Evolutionary conservation across 345 rosid genomes (phyloP).

Genomic region (Citrus hindsii): DNA sequence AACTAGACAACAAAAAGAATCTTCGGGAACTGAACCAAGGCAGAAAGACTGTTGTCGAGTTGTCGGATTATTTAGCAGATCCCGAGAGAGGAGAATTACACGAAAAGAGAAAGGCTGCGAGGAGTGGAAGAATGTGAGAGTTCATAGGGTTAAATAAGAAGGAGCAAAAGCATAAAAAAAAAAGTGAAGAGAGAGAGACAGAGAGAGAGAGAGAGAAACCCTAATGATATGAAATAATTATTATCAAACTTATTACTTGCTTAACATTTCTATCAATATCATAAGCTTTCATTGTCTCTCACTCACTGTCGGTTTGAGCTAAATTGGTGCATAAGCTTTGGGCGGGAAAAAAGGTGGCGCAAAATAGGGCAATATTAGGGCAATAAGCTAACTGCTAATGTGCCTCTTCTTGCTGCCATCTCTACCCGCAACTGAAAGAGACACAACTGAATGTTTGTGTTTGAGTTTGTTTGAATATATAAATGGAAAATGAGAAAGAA

Average conservation of each 20-base stretch:
- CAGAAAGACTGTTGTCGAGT: not conserved
- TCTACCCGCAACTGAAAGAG: conserved; percentile 57
- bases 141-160: conserved; percentile 34
- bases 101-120: conserved; percentile 13
- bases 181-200: not conserved
- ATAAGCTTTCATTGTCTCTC: conserved; percentile 41
- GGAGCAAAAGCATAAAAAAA: not conserved
- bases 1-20: not conserved
- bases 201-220: conserved; percentile 18
- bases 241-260: conserved; percentile 9
- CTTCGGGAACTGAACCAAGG: conserved; percentile 41
- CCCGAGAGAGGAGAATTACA: conserved; percentile 28
- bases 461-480: not conserved
- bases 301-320: conserved; percentile 39
- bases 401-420: conserved; percentile 18
- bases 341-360: conserved; percentile 41
- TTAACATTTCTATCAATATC: conserved; percentile 25
- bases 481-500: not conserved
- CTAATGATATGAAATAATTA: conserved; percentile 31
- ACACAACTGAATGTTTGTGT: conserved; percentile 17
- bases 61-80: conserved; percentile 39
- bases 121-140: conserved; percentile 33
- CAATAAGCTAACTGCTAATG: not conserved
- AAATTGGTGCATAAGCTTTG: conserved; percentile 56
- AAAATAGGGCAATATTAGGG: conserved; percentile 22